Base-by-base conservation (phyloP, 768 basidiomycete genomes). In the Agrocybe praecox region DNA sequence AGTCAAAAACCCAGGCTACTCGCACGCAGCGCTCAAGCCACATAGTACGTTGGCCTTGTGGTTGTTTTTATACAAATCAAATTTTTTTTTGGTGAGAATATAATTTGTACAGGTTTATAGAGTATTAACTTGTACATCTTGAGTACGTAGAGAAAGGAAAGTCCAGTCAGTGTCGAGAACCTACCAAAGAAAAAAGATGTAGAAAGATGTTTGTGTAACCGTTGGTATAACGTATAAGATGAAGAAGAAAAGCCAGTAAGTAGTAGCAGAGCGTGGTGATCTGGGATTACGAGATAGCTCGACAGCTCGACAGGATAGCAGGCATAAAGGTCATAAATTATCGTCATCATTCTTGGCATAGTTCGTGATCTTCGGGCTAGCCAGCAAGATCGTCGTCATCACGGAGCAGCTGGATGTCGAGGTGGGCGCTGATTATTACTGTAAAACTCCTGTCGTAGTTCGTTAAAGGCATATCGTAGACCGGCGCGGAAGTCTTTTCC, bases 401-500 rank as follows among this genome's bases (percentile, higher is more conserved):
- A 69, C 61, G 61, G 67, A 6, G 60, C 64, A 40, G 53, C 54
- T 3, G 57, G 47, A 43, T 60, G 62, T 24, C 62, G 60, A 49
- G 47, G 59, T 32, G 49, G 45, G 53, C 62, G 63, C 52, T 60
- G 56, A 46, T 55, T 57, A 36, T 59, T 62, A 52, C 57, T 61
- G 49, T 66, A 66, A 36, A 65, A 55, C 54, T 65, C 62, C 50
- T 66, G 63, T 49, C 63, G 61, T 23, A 67, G 54, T n/a, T 67
- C 64, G 51, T 65, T 48, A 57, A 67, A 74, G n/a, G 72, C 70
- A 50, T 62, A 63, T 40, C 74, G 69, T 51, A 75, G 58, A 42
- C 61, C 61, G 7, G 65, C 69, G 32, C 75, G 74, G 12, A 67
- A 57, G n/a, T 49, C 56, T 51, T 74, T 76, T 10, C 69, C 74